phyloP scores from a whole-genome alignment of 441 rosid genomes.

The Eutrema salsugineum region DNA sequence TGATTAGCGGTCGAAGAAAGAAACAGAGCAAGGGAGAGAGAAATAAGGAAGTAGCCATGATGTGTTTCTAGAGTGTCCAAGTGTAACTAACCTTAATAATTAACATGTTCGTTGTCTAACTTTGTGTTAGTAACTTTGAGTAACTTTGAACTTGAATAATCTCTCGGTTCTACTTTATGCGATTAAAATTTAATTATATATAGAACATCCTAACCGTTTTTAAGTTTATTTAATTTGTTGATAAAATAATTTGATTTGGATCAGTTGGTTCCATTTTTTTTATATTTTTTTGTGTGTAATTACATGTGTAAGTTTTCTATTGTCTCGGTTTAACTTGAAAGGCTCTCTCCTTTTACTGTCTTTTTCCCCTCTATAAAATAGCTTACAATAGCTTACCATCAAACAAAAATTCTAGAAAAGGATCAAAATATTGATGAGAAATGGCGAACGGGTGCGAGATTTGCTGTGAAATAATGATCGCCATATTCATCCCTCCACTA shows the following conservation, averaged over 20 bases:
- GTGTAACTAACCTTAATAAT: too few species aligned
- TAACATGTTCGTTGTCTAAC: too few species aligned
- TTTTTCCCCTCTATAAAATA: not conserved
- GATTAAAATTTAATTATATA: too few species aligned
- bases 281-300: not conserved
- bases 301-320: not conserved
- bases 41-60: not conserved
- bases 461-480: conserved; percentile 73
- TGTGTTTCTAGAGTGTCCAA: not conserved
- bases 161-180: not conserved
- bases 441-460: conserved; percentile 68
- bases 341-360: not conserved
- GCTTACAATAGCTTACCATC: not conserved
- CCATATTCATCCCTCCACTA: conserved; percentile 72
- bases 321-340: not conserved
- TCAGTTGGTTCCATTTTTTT: not conserved
- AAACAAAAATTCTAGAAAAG: not conserved
- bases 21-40: not conserved
- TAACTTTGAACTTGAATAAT: too few species aligned
- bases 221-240: not conserved
- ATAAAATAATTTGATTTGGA: not conserved
- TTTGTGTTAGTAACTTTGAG: too few species aligned
- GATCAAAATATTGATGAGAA: conserved; percentile 6
- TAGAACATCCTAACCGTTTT: not conserved
- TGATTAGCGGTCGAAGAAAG: not conserved